Evolutionary conservation across 208 protist genomes (phyloP).

Genomic region (Porcisia deanei): DNA sequence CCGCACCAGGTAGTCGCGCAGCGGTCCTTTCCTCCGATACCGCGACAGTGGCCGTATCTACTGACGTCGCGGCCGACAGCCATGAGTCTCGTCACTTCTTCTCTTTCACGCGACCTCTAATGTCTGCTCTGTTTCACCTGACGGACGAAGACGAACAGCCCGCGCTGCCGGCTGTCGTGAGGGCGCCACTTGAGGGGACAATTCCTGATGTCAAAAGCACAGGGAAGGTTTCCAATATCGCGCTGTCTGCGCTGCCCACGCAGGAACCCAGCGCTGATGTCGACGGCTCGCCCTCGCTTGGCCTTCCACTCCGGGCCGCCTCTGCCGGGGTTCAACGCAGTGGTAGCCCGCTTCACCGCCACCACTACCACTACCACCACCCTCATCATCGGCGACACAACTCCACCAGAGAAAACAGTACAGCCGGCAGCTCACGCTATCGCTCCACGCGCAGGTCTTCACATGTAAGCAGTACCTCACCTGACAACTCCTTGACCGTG

Average conservation of each 20-base stretch:
- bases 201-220: background rate
- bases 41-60: background rate
- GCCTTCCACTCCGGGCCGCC: background rate
- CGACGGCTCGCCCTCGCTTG: background rate
- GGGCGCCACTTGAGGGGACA: background rate
- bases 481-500: background rate
- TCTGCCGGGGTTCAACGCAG: background rate
- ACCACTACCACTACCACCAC: background rate
- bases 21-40: background rate
- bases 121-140: constrained; percentile 15
- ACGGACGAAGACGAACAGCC: background rate
- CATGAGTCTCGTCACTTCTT: background rate
- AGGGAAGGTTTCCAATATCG: background rate
- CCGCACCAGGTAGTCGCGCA: background rate
- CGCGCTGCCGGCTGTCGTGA: background rate
- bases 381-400: background rate
- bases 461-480: background rate
- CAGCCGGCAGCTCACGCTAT: background rate
- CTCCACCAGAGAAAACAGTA: constrained; percentile 1
- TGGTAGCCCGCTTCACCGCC: background rate
- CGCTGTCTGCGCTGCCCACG: background rate
- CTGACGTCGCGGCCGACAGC: background rate
- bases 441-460: background rate
- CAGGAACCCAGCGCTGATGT: background rate
- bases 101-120: constrained; percentile 16